Base-by-base conservation (phyloP, 2,329 filamentous ascomycete species). In the Aquanectria penicillioides region DNA sequence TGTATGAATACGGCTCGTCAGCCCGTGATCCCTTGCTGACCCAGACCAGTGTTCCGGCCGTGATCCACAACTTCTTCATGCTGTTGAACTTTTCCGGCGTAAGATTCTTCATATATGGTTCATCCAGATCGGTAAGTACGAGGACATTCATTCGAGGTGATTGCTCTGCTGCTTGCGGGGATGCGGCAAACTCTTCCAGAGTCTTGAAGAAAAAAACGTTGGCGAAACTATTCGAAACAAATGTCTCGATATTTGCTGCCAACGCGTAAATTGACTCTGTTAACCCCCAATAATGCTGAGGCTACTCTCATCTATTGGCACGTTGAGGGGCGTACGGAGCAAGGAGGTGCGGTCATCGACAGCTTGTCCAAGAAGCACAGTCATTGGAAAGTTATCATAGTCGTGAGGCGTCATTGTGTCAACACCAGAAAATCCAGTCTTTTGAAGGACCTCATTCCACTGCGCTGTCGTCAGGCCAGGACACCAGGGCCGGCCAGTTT, bases 1-100 rank as follows among this genome's bases (percentile, higher is more conserved):
- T 31, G 34, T 38, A 38, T 10, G 23, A 13, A 22, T 23, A 46
- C 6, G 50, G 50, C 4, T 54, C 29, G n/a, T 54, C 31, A 5
- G n/a, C 12, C 15, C 40, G 31, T n/a, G 37, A 38, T 18, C 41
- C 40, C 31, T 37, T 29, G 3, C 38, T 54, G 5, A 54, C 50
- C 50, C 50, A 54, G 13, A 54, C 22, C 22, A 54, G 18, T 22
- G 37, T 31, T 17, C 31, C 37, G 6, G 20, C 50, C 6, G n/a
- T 5, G 4, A 12, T 50, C 34, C 34, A 40, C 2, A 50, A 12
- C 10, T n/a, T 0, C 5, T 50, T 50, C 0, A 50, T 33, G 5
- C 47, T 34, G 6, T 17, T 29, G 33, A 50, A 38, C 47, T 50
- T 50, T n/a, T n/a, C n/a, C n/a, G 5, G 34, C 47, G 7, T 40